These are phyloP conservation scores for Gliomastix tumulicola DNA, from an alignment of 2,329 filamentous ascomycete species.

Conservation along the genomic window DNA sequence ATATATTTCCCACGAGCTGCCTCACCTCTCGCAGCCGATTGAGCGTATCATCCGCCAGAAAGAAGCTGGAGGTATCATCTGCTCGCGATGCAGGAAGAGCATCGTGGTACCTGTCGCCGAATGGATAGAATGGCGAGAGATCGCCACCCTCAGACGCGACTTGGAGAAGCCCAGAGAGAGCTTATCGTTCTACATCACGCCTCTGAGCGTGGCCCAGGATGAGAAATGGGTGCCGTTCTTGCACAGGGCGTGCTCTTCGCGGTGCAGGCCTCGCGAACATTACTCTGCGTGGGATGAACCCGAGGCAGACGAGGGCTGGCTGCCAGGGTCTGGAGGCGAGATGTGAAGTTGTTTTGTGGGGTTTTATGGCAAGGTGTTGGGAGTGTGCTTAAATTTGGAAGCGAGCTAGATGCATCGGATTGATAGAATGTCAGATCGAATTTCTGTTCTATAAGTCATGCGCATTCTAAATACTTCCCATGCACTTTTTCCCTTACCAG, in stretches of 20 bases:
- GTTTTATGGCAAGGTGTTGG: no score
- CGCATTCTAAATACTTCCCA: no score
- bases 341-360: no score
- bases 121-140: constrained; percentile 58
- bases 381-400: no score
- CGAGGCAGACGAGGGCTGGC: no score
- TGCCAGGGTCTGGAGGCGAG: no score
- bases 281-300: constrained; percentile 2
- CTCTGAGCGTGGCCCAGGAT: constrained; percentile 19
- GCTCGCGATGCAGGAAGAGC: constrained; percentile 41
- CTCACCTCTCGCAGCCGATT: constrained; percentile 31
- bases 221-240: constrained; percentile 38
- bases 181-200: constrained; percentile 11
- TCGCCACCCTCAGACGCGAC: constrained; percentile 7
- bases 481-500: no score
- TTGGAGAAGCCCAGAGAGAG: constrained; percentile 4
- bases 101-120: constrained; percentile 45
- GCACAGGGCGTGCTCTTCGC: constrained; percentile 42
- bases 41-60: constrained; percentile 30
- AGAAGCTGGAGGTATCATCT: constrained; percentile 40
- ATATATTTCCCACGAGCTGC: constrained; percentile 33
- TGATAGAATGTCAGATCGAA: no score
- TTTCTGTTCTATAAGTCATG: no score
- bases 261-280: constrained; percentile 27
- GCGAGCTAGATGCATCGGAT: no score